Base-by-base conservation (phyloP, 306 rosid species). In the Prunus padus region DNA sequence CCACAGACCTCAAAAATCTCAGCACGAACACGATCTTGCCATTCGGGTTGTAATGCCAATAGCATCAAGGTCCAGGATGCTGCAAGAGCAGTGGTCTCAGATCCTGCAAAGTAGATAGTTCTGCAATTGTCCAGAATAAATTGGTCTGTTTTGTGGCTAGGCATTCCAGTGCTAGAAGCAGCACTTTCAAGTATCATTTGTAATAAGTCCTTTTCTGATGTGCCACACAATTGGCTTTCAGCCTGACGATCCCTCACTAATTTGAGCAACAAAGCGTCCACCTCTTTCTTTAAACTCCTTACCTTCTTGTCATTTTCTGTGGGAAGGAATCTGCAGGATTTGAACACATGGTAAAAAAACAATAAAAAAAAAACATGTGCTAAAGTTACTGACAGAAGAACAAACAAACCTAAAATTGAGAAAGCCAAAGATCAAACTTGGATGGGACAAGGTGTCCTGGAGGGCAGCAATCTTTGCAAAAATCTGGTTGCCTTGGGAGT, bases 51-150 rank as follows among this genome's bases (percentile, higher is more conserved):
- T 47, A 69, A 47, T 19, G 76, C 74, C 63, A 77, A 44, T 19
- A 69, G 76, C 76, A 77, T 33, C 22, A 77, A 37, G 14, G 76
- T 69, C 81, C 65, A 69, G 14, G 71, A 60, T 55, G 69, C 25
- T n/a, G 76, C 23, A 26, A 77, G 47, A 4, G 81, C 71, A 14
- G 76, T 69, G 18, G 81, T 77, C 33, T 77, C 81, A 46, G 67
- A 73, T 67, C 81, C 81, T 11, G 49, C 81, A 33, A 77, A 77
- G 81, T 69, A 61, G 71, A 71, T 40, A 3, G 76, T 71, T 68
- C 60, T 78, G 15, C 72, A 64, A 14, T 55, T 71, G 23, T 71
- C 52, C 52, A 55, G 65, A 22, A 55, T 71, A 55, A 71, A 71
- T 33, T 45, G 75, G 75, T 71, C 75, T 37, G 65, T 71, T 14